Base-by-base conservation (phyloP, 805 yeast species). In the Ascoidea tarda region DNA sequence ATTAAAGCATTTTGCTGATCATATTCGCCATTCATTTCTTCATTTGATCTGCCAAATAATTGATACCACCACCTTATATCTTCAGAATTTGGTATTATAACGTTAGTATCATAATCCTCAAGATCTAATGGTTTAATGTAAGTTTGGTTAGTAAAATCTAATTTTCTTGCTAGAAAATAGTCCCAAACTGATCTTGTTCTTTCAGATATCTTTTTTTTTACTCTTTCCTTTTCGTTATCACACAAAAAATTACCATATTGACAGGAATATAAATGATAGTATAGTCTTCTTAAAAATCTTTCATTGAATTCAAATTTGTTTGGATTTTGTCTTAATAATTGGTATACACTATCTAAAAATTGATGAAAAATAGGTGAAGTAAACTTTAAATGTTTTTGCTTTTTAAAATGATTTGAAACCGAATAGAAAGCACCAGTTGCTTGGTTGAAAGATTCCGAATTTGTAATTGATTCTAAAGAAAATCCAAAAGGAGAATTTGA, bases 301-400 rank as follows among this genome's bases (percentile, higher is more conserved):
- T 90, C 96, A 62, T 90, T 89, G 67, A 82, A 90, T 66, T 91
- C 96, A 65, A 93, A 93, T 49, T 71, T 68, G 0, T 69, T 60
- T 0, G 96, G 96, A 58, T 78, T 74, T 62, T 88, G 95, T 6
- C 79, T 66, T 51, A 76, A 65, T 16, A 91, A 63, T 63, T 93
- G 99, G 64, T 83, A 89, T 1, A 88, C 84, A 57, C 93, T 82
- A 62, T 93, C 99, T 49, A 93, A 66, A 66, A 90, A 93, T 63
- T 93, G 99, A 60, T 89, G 97, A 68, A 93, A 91, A 1, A 90
- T 79, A 0, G 99, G 99, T 10, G 96, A 85, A n/a, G 82, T 79
- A 52, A 79, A 75, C 57, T 82, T 81, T 50, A 75, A 59, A 52
- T 71, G 77, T 52, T 71, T 71, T 49, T 69, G 70, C 55, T 72